These are phyloP conservation scores for Penicillium palitans DNA, from an alignment of 2,329 filamentous ascomycete species.

Conservation along the genomic window DNA sequence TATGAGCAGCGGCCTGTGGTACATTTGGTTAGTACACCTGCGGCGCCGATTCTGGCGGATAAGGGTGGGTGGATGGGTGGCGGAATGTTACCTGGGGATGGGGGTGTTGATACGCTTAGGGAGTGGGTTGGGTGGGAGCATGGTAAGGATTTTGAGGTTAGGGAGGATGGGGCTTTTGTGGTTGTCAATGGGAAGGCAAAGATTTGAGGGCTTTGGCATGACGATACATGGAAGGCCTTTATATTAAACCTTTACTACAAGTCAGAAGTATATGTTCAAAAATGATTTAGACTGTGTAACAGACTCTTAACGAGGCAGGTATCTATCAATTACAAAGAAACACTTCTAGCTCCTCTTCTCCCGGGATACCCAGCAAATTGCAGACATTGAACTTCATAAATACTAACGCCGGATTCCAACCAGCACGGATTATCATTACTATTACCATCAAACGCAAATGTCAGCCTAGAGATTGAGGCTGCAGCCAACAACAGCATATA, in stretches of 20 bases:
- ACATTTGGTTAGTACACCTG: constrained; percentile 66
- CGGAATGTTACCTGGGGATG: constrained; percentile 64
- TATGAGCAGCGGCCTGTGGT: constrained; percentile 51
- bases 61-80: constrained; percentile 67
- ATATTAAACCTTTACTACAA: not conserved
- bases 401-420: not conserved
- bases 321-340: not conserved
- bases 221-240: not conserved
- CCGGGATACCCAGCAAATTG: not conserved
- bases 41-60: constrained; percentile 57
- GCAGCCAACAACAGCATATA: not conserved
- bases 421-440: not conserved
- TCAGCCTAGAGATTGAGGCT: not conserved
- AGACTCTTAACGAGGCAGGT: not conserved
- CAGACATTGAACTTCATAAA: not conserved
- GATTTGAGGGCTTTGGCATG: not conserved
- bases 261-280: not conserved
- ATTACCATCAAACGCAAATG: not conserved
- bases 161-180: constrained; percentile 60
- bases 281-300: not conserved
- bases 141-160: constrained; percentile 69
- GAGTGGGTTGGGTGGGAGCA: constrained; percentile 76
- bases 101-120: constrained; percentile 67
- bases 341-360: not conserved
- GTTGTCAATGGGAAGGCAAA: constrained; percentile 39